These are phyloP conservation scores for Stramenopiles sp. DNA, from an alignment of 352 stramenopile genomes.

Conservation along the genomic window DNA sequence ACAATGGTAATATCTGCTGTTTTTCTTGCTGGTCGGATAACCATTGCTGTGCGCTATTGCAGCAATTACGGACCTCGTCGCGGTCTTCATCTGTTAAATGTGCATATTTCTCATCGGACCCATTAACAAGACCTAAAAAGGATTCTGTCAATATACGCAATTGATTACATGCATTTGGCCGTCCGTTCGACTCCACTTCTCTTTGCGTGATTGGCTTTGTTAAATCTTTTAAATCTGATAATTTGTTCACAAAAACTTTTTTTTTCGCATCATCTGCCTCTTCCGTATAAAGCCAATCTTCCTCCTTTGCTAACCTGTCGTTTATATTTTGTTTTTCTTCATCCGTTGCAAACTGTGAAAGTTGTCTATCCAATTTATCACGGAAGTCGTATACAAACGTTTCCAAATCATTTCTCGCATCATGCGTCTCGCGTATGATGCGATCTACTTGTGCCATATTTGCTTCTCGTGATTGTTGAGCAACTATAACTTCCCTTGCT, in stretches of 20 bases:
- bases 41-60: conserved; percentile 69
- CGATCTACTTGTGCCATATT: conserved; percentile 84
- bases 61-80: conserved; percentile 63
- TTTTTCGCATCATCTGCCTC: conserved; percentile 94
- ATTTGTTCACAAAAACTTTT: conserved; percentile 81
- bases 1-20: conserved; percentile 56
- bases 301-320: conserved; percentile 57
- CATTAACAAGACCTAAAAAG: conserved; percentile 82
- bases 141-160: conserved; percentile 75
- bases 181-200: conserved; percentile 61
- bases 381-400: conserved; percentile 98
- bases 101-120: conserved; percentile 68
- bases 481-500: conserved; percentile 31
- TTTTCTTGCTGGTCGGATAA: conserved; percentile 85
- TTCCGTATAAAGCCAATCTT: conserved; percentile 98
- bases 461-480: conserved; percentile 62
- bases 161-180: conserved; percentile 55
- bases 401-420: conserved; percentile 98
- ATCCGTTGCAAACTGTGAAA: conserved; percentile 59
- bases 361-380: conserved; percentile 68
- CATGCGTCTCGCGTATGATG: conserved; percentile 83
- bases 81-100: conserved; percentile 88
- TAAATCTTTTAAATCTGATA: conserved; percentile 73
- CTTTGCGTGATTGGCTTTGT: conserved; percentile 78
- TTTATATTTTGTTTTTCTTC: conserved; percentile 63